These are phyloP conservation scores for Haematococcus sp. DNA, from an alignment of 139 green algal genomes.

Conservation along the genomic window DNA sequence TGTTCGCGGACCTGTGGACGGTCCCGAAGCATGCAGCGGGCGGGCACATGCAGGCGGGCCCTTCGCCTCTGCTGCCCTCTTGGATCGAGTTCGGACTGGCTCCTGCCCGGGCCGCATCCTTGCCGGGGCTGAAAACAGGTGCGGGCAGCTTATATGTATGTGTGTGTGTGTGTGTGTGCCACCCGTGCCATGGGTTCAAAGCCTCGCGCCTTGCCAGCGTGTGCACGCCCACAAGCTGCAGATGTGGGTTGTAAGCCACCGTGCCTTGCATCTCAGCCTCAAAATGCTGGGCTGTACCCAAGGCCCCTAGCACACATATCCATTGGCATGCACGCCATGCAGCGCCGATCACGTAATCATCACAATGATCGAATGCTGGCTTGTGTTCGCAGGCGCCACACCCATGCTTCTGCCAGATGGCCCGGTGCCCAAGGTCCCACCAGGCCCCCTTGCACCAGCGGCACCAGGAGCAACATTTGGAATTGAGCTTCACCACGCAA, in stretches of 20 bases:
- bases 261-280: neutral
- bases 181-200: neutral
- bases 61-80: conserved; percentile 67
- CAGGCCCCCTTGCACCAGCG: neutral
- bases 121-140: conserved; percentile 20
- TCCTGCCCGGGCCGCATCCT: conserved; percentile 19
- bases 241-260: no score
- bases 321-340: no score
- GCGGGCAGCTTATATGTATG: neutral
- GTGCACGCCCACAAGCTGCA: neutral
- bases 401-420: conserved; percentile 1
- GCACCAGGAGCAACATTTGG: neutral
- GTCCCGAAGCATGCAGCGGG: conserved; percentile 51
- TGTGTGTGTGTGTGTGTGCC: neutral
- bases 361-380: no score
- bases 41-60: conserved; percentile 23
- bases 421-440: neutral
- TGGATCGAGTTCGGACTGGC: conserved; percentile 75
- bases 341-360: no score
- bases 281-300: no score
- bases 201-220: neutral
- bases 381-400: neutral
- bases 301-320: neutral
- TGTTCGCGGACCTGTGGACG: conserved; percentile 78
- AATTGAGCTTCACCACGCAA: conserved; percentile 24